Base-by-base conservation (phyloP, 2,329 filamentous ascomycete genomes). In the Blastomyces percursus region DNA sequence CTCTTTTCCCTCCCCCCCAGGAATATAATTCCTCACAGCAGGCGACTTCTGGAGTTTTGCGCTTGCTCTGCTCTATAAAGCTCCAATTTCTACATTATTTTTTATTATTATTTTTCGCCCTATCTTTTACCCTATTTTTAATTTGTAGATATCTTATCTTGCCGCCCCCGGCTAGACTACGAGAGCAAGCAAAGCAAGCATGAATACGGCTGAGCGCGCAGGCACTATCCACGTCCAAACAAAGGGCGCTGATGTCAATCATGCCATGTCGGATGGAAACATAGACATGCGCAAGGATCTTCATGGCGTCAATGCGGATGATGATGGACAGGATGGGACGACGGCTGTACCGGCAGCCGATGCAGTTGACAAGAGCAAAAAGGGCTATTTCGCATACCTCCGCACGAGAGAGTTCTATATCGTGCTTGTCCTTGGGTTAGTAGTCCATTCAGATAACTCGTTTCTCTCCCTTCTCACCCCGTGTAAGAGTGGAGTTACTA, bases 401-500 rank as follows among this genome's bases (percentile, higher is more conserved):
- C 82, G 81, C 69, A 96, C 92, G 12, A 82, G 82, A 71, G 90
- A 96, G 73, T 97, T 99, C 74, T 97, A 91, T 84, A 79, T 90
- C 68, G 86, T 96, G 52, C 80, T 97, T 69, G 64, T 85, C 58
- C 78, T 97, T 64, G 91, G 91, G 79, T 86, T 75, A 69, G 78
- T 77, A 69, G 63, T 56, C 19, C 57, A 55, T 38, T 42, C 19
- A 32, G 24, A 51, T 24, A 55, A 38, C 14, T 19, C 21, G 21
- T 40, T 11, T 44, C 2, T 3, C 21, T 14, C 51, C 30, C 19
- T 19, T 30, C 21, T 54, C 6, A 16, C 3, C 27, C 52, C 38
- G n/a, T n/a, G 55, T 14, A 3, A 42, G 12, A 30, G 8, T 9
- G 12, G 3, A 8, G 9, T 60, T 51, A 16, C 48, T 42, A 54